phyloP scores from a whole-genome alignment of 1,284 basidiomycete genomes.

The Moniliophthora roreri region DNA sequence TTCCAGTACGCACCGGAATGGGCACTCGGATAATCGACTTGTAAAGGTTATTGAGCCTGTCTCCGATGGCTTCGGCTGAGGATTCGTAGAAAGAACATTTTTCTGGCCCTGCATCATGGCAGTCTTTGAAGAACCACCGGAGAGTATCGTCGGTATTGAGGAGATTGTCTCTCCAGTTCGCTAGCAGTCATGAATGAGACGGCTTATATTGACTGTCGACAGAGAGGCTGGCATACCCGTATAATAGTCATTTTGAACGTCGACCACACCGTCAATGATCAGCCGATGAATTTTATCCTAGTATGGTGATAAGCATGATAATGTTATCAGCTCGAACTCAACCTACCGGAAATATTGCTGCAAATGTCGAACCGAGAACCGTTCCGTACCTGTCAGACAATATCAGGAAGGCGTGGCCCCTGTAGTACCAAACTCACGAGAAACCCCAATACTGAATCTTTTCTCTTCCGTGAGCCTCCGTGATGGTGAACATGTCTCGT shows the following conservation, averaged over 20 bases:
- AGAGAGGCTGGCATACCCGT: conserved; percentile 15
- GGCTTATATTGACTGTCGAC: conserved; percentile 3
- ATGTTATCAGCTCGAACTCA: background rate
- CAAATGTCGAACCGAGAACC: conserved; percentile 45
- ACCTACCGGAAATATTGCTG: conserved; percentile 46
- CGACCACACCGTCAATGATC: conserved; percentile 33
- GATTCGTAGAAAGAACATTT: conserved; percentile 27
- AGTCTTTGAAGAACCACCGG: conserved; percentile 25
- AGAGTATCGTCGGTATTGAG: conserved; percentile 26
- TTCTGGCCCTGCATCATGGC: conserved; percentile 22
- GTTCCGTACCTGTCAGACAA: conserved; percentile 34
- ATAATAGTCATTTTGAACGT: conserved; percentile 34
- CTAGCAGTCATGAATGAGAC: conserved; percentile 14
- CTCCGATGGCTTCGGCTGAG: conserved; percentile 20
- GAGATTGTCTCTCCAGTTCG: conserved; percentile 24
- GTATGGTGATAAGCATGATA: background rate
- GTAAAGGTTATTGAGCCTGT: conserved; percentile 20
- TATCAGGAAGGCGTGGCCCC: background rate
- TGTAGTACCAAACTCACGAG: conserved; percentile 23
- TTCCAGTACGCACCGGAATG: conserved; percentile 13
- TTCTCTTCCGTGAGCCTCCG: conserved; percentile 39
- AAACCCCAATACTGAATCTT: conserved; percentile 56
- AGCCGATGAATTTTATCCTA: conserved; percentile 40
- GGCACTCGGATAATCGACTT: conserved; percentile 12
- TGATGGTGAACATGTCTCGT: conserved; percentile 50